phyloP scores from a whole-genome alignment of 2,329 filamentous ascomycete species.

The Mariannaea sp. region DNA sequence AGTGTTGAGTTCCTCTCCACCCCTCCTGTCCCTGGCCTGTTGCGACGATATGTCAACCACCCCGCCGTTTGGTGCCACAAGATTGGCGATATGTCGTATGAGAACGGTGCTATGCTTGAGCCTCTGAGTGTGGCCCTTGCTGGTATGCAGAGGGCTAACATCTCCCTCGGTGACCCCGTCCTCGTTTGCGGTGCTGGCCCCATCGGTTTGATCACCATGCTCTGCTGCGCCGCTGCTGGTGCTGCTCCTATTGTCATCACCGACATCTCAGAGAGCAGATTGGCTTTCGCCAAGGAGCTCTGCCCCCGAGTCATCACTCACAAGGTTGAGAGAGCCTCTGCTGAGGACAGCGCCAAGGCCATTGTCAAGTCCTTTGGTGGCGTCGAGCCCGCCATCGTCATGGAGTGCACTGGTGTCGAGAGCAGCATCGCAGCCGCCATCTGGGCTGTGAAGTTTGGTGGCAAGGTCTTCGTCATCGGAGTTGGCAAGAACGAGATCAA shows the following conservation, averaged over 20 bases:
- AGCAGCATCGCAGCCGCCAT: conserved; percentile 84
- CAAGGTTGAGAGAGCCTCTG: conserved; percentile 69
- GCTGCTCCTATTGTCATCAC: conserved; percentile 92
- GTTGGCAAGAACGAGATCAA: conserved; percentile 95
- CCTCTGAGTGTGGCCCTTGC: conserved; percentile 88
- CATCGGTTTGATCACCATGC: conserved; percentile 86
- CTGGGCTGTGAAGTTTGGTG: conserved; percentile 90
- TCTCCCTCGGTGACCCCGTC: conserved; percentile 83
- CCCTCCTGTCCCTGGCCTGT: conserved; percentile 82
- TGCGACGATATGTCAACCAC: conserved; percentile 93
- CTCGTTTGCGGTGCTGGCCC: conserved; percentile 92
- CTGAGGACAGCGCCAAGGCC: conserved; percentile 75
- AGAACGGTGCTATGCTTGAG: conserved; percentile 89
- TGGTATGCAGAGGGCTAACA: conserved; percentile 79
- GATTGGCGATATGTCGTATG: conserved; percentile 88
- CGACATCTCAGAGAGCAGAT: conserved; percentile 85
- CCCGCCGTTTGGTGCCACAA: conserved; percentile 95
- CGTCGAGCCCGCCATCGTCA: conserved; percentile 77
- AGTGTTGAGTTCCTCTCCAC: conserved; percentile 86
- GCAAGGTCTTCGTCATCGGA: conserved; percentile 95
- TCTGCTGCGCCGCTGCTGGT: conserved; percentile 84
- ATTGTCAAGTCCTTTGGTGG: conserved; percentile 72
- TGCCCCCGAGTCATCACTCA: conserved; percentile 81
- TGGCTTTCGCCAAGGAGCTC: conserved; percentile 83
- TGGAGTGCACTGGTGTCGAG: conserved; percentile 96